Evolutionary conservation across 768 basidiomycete species (phyloP).

Genomic region (Mycena kentingensis): DNA sequence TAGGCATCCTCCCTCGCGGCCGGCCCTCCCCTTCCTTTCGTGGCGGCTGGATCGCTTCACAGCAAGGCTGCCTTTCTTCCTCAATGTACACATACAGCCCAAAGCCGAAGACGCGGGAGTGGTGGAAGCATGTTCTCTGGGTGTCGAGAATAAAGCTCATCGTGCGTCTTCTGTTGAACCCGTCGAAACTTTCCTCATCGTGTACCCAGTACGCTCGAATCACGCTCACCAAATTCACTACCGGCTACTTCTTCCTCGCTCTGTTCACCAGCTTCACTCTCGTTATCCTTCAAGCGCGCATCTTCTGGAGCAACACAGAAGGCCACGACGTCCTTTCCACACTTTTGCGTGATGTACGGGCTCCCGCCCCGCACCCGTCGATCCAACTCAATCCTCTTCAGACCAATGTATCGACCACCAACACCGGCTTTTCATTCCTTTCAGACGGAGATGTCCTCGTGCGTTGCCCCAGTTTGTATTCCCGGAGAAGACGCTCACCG

Average conservation of each 20-base stretch:
- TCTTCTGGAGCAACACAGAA: slow-evolving; percentile 39
- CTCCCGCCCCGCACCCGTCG: slow-evolving; percentile 27
- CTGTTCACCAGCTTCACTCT: slow-evolving; percentile 44
- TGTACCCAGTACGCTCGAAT: slow-evolving; percentile 45
- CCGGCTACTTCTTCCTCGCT: slow-evolving; percentile 49
- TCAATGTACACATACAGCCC: slow-evolving; percentile 12
- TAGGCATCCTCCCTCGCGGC: slow-evolving; percentile 13
- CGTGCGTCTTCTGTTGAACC: slow-evolving; percentile 7
- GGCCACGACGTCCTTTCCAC: slow-evolving; percentile 35
- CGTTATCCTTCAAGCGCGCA: slow-evolving; percentile 40
- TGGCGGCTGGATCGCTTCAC: slow-evolving; percentile 21
- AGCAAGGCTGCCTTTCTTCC: slow-evolving; percentile 11
- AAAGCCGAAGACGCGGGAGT: slow-evolving; percentile 15
- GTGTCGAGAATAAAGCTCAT: slow-evolving; percentile 24
- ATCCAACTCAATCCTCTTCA: background rate
- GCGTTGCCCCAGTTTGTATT: background rate
- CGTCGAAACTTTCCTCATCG: background rate
- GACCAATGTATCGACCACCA: slow-evolving; percentile 11
- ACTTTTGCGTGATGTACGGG: slow-evolving; percentile 25
- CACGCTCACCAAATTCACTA: slow-evolving; percentile 51
- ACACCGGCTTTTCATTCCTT: slow-evolving; percentile 15
- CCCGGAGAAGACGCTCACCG: background rate
- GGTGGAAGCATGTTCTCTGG: slow-evolving; percentile 20
- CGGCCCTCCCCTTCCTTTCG: slow-evolving; percentile 17
- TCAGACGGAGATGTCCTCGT: slow-evolving; percentile 24